Evolutionary conservation across 148 eudicot genomes (phyloP).

Genomic region (Polygonum aviculare): DNA sequence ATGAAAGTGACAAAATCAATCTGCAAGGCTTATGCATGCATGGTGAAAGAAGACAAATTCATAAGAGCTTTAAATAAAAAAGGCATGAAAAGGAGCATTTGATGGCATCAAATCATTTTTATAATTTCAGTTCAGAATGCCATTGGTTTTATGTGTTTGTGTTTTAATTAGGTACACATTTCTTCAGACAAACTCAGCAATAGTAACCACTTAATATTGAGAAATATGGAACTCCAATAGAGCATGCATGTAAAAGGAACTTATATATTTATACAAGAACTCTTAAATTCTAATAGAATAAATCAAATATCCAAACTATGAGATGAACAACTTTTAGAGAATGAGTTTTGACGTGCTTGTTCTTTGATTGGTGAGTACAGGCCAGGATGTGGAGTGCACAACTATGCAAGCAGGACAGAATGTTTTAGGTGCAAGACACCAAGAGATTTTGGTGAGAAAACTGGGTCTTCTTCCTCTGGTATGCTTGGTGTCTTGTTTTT

Average conservation of each 20-base stretch:
- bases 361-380: slow-evolving; percentile 17
- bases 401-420: slow-evolving; percentile 71
- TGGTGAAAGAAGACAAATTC: neutral
- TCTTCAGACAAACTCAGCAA: neutral
- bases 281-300: neutral
- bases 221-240: neutral
- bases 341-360: neutral
- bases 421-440: slow-evolving; percentile 62
- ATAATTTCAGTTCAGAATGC: neutral
- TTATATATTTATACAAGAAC: neutral
- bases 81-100: neutral
- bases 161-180: neutral
- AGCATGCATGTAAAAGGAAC: neutral
- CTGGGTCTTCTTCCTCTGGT: slow-evolving; percentile 9
- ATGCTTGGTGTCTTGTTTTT: neutral
- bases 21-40: slow-evolving; percentile 7
- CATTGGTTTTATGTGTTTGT: neutral
- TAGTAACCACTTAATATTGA: neutral
- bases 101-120: neutral
- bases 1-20: neutral
- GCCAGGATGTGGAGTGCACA: slow-evolving; percentile 62
- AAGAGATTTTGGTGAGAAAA: slow-evolving; percentile 40
- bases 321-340: neutral
- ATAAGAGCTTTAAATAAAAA: neutral
- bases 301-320: neutral